Percentiles rank a stretch among this genome's conserved stretches.
These are phyloP conservation scores for Coccomyxa sp. DNA, from an alignment of 139 green algal species.

Conservation along the genomic window DNA sequence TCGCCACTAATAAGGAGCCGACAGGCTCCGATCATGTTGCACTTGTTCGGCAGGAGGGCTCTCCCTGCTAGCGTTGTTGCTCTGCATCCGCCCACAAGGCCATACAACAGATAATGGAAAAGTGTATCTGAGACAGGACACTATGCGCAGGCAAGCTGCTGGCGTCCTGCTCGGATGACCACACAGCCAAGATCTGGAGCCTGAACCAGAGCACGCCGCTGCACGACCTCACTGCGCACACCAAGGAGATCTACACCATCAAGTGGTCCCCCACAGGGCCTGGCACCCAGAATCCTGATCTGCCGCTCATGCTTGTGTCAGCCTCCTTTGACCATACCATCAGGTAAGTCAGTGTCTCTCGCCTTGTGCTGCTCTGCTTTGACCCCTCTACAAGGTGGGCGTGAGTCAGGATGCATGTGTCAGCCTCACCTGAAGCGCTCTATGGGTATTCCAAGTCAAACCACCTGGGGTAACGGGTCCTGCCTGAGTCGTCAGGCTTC, in stretches of 20 bases:
- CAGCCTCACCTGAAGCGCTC: background rate
- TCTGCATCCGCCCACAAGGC: too few relatives aligned
- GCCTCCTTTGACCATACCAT: slow-evolving; percentile 84
- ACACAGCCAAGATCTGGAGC: slow-evolving; percentile 69
- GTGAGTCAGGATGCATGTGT: slow-evolving; percentile 5
- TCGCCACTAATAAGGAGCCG: background rate
- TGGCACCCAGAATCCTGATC: slow-evolving; percentile 53
- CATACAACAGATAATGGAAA: too few relatives aligned
- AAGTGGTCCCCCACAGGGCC: slow-evolving; percentile 71
- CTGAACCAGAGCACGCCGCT: slow-evolving; percentile 43
- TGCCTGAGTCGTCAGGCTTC: too few relatives aligned
- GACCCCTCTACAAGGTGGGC: too few relatives aligned
- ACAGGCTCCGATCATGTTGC: background rate
- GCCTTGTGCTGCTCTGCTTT: too few relatives aligned
- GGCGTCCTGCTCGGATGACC: slow-evolving; percentile 86
- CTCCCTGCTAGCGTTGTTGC: too few relatives aligned
- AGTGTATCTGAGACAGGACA: too few relatives aligned
- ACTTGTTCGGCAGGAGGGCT: too few relatives aligned
- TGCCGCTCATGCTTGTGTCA: slow-evolving; percentile 65
- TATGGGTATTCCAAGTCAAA: too few relatives aligned
- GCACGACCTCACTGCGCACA: slow-evolving; percentile 64
- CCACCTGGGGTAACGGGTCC: too few relatives aligned
- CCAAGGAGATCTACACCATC: slow-evolving; percentile 87
- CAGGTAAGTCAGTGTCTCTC: slow-evolving; percentile 12
- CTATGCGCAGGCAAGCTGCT: slow-evolving; percentile 58